phyloP scores from a whole-genome alignment of 164 flowering plant species.

The Malania oleifera region DNA sequence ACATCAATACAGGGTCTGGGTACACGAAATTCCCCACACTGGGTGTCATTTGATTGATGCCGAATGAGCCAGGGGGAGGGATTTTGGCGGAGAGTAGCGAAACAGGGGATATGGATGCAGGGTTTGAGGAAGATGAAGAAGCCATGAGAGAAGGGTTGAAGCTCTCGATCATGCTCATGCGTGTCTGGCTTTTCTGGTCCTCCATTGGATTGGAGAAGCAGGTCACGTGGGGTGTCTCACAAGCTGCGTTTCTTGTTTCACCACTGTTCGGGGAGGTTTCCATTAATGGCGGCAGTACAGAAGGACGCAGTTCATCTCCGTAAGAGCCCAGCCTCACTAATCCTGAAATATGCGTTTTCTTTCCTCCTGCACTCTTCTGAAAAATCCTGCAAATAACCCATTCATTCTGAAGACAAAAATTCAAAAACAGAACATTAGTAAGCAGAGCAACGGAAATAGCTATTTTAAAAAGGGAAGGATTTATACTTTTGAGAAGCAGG shows the following conservation, averaged over 20 bases:
- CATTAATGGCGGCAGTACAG: constrained; percentile 3
- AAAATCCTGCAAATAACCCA: constrained; percentile 20
- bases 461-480: too few relatives aligned
- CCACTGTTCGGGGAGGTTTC: neutral
- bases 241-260: neutral
- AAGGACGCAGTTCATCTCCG: constrained; percentile 3
- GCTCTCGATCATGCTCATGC: constrained; percentile 17
- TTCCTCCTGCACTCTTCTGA: constrained; percentile 15
- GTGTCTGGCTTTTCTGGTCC: constrained; percentile 29
- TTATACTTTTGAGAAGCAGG: too few relatives aligned
- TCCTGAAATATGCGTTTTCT: constrained; percentile 13
- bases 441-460: neutral
- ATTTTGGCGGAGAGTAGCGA: neutral
- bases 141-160: constrained; percentile 7
- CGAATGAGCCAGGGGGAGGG: constrained; percentile 11
- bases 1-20: constrained; percentile 23
- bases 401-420: constrained; percentile 15
- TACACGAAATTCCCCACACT: constrained; percentile 8
- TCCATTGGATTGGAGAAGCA: constrained; percentile 33
- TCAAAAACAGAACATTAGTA: neutral
- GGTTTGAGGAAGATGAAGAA: constrained; percentile 15
- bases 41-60: constrained; percentile 10
- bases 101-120: constrained; percentile 9
- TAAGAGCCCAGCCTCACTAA: constrained; percentile 5
- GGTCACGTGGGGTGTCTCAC: constrained; percentile 1